These are phyloP conservation scores for Pulveroboletus frians DNA, from an alignment of 768 basidiomycete genomes.

Conservation along the genomic window DNA sequence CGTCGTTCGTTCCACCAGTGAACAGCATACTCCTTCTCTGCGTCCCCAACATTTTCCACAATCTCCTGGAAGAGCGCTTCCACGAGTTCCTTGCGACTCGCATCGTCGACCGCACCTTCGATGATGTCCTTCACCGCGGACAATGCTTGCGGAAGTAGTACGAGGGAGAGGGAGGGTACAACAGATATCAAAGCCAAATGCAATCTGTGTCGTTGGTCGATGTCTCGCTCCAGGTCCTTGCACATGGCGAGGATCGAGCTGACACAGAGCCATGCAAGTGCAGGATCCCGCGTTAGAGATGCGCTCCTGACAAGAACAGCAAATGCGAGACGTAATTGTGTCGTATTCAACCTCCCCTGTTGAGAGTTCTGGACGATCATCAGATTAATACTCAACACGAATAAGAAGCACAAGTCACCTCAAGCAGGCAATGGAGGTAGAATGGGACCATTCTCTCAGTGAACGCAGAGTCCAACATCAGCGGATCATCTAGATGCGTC, in stretches of 20 bases:
- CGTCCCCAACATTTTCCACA: constrained; percentile 58
- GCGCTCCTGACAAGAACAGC: constrained; percentile 66
- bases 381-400: background rate
- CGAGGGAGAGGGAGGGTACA: constrained; percentile 55
- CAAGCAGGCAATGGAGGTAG: constrained; percentile 65
- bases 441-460: constrained; percentile 63
- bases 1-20: constrained; percentile 66
- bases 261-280: constrained; percentile 69
- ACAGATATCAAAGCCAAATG: constrained; percentile 60
- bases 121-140: constrained; percentile 40
- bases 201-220: constrained; percentile 46
- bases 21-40: constrained; percentile 62
- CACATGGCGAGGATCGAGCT: constrained; percentile 50
- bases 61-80: constrained; percentile 61
- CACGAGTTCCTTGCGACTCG: constrained; percentile 41
- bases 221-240: constrained; percentile 17
- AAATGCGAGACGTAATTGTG: constrained; percentile 71
- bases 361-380: constrained; percentile 49
- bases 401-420: constrained; percentile 41
- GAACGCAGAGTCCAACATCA: constrained; percentile 33
- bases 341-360: constrained; percentile 53
- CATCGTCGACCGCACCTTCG: constrained; percentile 25
- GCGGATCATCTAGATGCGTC: constrained; percentile 5
- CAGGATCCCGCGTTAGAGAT: constrained; percentile 34
- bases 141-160: constrained; percentile 51